phyloP scores from a whole-genome alignment of 306 rosid species.

The Carpinus fangiana region DNA sequence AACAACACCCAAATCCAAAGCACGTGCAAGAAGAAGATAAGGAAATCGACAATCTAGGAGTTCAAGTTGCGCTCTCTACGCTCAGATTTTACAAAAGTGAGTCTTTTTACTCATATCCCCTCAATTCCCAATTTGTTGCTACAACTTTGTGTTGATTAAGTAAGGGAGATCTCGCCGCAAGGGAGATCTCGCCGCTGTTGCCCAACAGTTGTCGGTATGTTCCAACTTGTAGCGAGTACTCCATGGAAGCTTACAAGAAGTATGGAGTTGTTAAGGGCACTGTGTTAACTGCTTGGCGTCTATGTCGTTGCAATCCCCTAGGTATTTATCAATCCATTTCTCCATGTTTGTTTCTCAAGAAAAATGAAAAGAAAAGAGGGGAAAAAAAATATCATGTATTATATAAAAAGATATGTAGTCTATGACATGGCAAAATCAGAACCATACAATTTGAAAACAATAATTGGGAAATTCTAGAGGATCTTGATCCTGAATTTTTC shows the following conservation, averaged over 20 bases:
- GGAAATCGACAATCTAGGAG: slow-evolving; percentile 58
- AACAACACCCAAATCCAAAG: slow-evolving; percentile 40
- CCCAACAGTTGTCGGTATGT: slow-evolving; percentile 79
- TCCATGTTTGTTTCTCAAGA: not conserved
- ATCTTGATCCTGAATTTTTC: not conserved
- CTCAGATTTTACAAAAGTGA: slow-evolving; percentile 80
- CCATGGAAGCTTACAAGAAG: slow-evolving; percentile 92
- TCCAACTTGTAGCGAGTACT: slow-evolving; percentile 92
- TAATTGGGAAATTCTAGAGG: too few relatives aligned
- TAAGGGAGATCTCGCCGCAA: slow-evolving; percentile 95
- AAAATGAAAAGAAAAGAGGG: too few relatives aligned
- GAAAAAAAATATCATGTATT: too few relatives aligned
- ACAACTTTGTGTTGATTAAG: not conserved
- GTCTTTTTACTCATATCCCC: not conserved
- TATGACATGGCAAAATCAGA: too few relatives aligned
- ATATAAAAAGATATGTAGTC: too few relatives aligned
- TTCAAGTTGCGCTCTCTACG: slow-evolving; percentile 60
- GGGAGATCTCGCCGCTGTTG: slow-evolving; percentile 89
- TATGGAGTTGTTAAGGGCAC: slow-evolving; percentile 80
- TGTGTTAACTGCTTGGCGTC: slow-evolving; percentile 74
- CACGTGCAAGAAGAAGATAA: slow-evolving; percentile 43
- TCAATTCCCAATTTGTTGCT: not conserved
- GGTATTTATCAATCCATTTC: slow-evolving; percentile 39
- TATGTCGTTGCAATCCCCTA: slow-evolving; percentile 92
- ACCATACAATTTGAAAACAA: too few relatives aligned